Evolutionary conservation across 192 early-diverging fungal genomes (phyloP).

Genomic region (Rhizophlyctis rosea): DNA sequence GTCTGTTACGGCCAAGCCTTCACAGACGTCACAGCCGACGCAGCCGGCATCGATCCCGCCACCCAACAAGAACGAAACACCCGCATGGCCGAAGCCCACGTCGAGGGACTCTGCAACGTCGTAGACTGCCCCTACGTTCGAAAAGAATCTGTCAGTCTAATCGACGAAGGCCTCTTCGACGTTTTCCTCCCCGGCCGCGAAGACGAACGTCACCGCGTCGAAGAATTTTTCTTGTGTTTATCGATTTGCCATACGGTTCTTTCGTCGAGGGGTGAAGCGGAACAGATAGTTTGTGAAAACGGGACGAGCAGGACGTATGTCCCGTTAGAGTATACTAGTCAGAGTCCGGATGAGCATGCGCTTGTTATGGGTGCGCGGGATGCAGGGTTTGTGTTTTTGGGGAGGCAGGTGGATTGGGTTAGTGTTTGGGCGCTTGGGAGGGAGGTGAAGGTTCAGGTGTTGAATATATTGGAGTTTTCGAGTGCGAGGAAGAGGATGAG

Average conservation of each 20-base stretch:
- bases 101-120: too few species aligned
- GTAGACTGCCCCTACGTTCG: conserved; percentile 31
- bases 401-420: conserved; percentile 25
- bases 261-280: conserved; percentile 51
- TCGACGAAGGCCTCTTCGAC: conserved; percentile 68
- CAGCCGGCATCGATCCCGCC: conserved; percentile 67
- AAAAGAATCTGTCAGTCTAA: conserved; percentile 58
- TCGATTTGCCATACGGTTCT: conserved; percentile 87
- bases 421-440: conserved; percentile 11
- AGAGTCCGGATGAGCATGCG: conserved; percentile 87
- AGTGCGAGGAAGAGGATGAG: conserved; percentile 43
- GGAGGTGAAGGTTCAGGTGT: conserved; percentile 15
- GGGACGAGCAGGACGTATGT: too few species aligned
- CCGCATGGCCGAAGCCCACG: conserved; percentile 37
- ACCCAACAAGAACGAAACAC: conserved; percentile 72
- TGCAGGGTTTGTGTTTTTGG: conserved; percentile 51
- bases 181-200: conserved; percentile 51
- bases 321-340: conserved; percentile 76
- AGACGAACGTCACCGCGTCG: conserved; percentile 20
- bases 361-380: conserved; percentile 75
- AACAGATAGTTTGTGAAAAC: too few species aligned
- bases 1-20: conserved; percentile 63
- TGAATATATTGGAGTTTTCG: conserved; percentile 43
- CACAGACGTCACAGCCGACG: conserved; percentile 26
- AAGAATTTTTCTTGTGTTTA: conserved; percentile 70